Percentiles rank a stretch among this genome's conserved stretches.
phyloP scores from a whole-genome alignment of 1,284 basidiomycete species.

The Wallemia hederae region DNA sequence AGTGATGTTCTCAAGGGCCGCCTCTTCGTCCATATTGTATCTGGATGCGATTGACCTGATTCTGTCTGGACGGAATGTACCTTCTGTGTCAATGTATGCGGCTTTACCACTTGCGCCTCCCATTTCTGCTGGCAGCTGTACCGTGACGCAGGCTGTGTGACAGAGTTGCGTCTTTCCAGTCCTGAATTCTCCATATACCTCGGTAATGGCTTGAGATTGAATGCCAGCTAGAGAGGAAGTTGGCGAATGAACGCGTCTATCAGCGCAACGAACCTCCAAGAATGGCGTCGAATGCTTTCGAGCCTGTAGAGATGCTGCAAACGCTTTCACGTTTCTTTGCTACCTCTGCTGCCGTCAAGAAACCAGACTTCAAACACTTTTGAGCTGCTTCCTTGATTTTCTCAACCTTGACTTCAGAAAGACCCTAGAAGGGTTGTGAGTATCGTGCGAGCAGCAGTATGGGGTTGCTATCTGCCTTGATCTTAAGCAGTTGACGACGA shows the following conservation, averaged over 20 bases:
- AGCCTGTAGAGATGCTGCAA: conserved; percentile 52
- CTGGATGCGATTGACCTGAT: conserved; percentile 64
- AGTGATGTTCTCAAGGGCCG: conserved; percentile 54
- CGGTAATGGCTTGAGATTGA: conserved; percentile 67
- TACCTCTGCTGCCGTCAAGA: conserved; percentile 63
- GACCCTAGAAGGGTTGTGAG: conserved; percentile 24
- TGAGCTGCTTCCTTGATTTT: conserved; percentile 41
- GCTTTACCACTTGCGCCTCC: conserved; percentile 76
- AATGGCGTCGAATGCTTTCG: conserved; percentile 61
- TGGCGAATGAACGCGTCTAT: neutral
- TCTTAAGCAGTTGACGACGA: conserved; percentile 54
- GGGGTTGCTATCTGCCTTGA: conserved; percentile 27
- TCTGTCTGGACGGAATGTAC: conserved; percentile 68
- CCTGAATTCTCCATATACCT: conserved; percentile 20
- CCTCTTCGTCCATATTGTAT: conserved; percentile 58
- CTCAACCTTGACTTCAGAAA: conserved; percentile 49
- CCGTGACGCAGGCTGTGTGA: conserved; percentile 65
- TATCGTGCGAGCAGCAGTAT: conserved; percentile 26
- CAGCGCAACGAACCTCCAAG: conserved; percentile 32
- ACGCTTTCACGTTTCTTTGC: conserved; percentile 56
- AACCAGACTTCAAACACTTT: conserved; percentile 39
- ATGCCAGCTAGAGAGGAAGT: conserved; percentile 35
- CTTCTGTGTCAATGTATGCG: conserved; percentile 81
- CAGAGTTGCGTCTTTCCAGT: conserved; percentile 75
- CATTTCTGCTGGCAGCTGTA: conserved; percentile 61